These are phyloP conservation scores for Erysimum cheiranthoides DNA, from an alignment of 345 rosid genomes.

Conservation along the genomic window DNA sequence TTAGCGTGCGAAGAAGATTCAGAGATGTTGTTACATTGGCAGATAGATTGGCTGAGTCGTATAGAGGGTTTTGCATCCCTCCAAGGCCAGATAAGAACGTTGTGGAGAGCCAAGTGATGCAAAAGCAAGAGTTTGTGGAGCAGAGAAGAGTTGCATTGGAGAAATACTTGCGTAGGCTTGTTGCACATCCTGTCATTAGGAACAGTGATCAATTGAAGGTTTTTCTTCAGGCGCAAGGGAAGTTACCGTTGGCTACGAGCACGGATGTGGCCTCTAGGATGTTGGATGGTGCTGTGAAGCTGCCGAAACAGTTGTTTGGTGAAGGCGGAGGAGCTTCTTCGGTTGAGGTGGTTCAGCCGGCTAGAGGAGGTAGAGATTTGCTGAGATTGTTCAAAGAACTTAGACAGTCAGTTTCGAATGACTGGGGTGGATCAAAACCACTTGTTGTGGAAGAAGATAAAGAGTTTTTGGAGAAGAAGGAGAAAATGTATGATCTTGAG, in stretches of 20 bases:
- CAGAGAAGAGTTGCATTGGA: conserved; percentile 88
- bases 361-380: conserved; percentile 88
- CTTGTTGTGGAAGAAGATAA: conserved; percentile 91
- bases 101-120: conserved; percentile 97
- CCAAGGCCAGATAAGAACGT: conserved; percentile 95
- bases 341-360: conserved; percentile 87
- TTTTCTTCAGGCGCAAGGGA: conserved; percentile 85
- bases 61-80: conserved; percentile 83
- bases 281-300: conserved; percentile 91
- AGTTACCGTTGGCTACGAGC: conserved; percentile 63
- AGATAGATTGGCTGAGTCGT: conserved; percentile 83
- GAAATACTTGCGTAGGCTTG: conserved; percentile 79
- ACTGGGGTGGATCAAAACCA: conserved; percentile 87
- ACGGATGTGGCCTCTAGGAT: conserved; percentile 90
- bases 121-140: conserved; percentile 95
- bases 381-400: conserved; percentile 89
- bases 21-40: conserved; percentile 81
- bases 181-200: conserved; percentile 72
- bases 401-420: conserved; percentile 85
- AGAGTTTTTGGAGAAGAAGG: conserved; percentile 85
- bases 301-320: conserved; percentile 85
- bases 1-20: conserved; percentile 81
- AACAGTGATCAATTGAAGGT: conserved; percentile 83
- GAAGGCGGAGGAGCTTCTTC: conserved; percentile 54
- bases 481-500: conserved; percentile 81